phyloP scores from a whole-genome alignment of 2,329 filamentous ascomycete genomes.

The Akanthomyces dipterigenus region DNA sequence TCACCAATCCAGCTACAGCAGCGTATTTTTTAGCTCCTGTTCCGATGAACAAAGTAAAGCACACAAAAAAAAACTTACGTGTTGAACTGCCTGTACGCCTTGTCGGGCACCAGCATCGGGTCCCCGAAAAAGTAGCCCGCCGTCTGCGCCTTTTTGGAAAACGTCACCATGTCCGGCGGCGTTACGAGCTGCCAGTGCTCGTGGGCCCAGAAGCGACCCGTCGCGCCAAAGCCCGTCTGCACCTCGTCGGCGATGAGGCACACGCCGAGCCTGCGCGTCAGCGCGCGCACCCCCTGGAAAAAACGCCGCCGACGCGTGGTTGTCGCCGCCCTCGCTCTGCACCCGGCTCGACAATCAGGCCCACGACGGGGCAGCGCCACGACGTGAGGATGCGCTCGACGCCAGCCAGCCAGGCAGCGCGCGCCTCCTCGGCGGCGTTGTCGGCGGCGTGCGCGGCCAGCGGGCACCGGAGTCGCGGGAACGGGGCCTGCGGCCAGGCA shows the following conservation, averaged over 20 bases:
- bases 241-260: slow-evolving; percentile 80
- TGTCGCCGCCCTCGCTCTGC: slow-evolving; percentile 78
- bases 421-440: slow-evolving; percentile 64
- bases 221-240: slow-evolving; percentile 78
- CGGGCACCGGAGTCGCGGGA: slow-evolving; percentile 72
- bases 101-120: slow-evolving; percentile 67
- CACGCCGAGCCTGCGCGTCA: slow-evolving; percentile 63
- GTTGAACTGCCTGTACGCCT: slow-evolving; percentile 81
- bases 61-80: slow-evolving; percentile 36
- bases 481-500: slow-evolving; percentile 78
- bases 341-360: slow-evolving; percentile 72
- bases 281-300: slow-evolving; percentile 69
- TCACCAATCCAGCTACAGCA: slow-evolving; percentile 67
- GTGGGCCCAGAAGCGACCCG: slow-evolving; percentile 81
- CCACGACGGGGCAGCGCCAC: slow-evolving; percentile 62
- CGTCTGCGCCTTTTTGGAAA: slow-evolving; percentile 81
- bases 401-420: slow-evolving; percentile 66
- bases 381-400: slow-evolving; percentile 64
- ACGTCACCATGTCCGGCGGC: slow-evolving; percentile 81
- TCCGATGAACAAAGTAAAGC: too few relatives aligned
- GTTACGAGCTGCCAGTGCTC: slow-evolving; percentile 70
- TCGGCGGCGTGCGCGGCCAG: slow-evolving; percentile 62
- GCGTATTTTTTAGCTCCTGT: too few relatives aligned
- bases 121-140: slow-evolving; percentile 79
- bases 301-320: slow-evolving; percentile 73